Base-by-base conservation (phyloP, 78 protist genomes). In the Dictyostelium purpureum region DNA sequence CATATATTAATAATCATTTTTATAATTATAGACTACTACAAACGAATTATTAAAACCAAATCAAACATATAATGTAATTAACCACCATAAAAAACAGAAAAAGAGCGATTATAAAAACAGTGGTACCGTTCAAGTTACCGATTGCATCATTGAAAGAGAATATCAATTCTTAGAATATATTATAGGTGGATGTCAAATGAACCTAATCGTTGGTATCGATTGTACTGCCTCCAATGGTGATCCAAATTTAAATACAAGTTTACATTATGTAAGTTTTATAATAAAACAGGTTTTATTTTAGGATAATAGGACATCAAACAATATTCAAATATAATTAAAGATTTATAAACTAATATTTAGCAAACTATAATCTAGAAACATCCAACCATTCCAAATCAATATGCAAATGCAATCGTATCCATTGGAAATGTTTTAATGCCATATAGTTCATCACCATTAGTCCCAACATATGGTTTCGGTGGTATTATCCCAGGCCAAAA, bases 381-480 rank as follows among this genome's bases (percentile, higher is more conserved):
- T 59, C 74, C 87, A 67, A 38, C 71, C 26, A 14, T 28, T 37
- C 65, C 85, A 77, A 96, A 96, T 59, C 92, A 43, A 40, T 95
- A 97, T 83, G 93, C 77, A 6, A 38, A 42, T 26, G 82, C 93
- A 6, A 87, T 87, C 51, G 45, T 28, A 12, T 51, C 85, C 2
- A 31, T 87, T 45, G 93, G 93, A 18, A 77, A 33, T 63, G 77
- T 75, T 38, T 24, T 87, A 4, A 77, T 71, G 28, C 87, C 83
- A 21, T 87, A 87, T 24, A 80, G 49, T 0, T 26, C 57, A 0
- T 6, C 31, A 40, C 51, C 73, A 24, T 19, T 73, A 37, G 82
- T 92, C 35, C 96, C 98, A 28, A 87, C 16, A 0, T 96, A 33
- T 65, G 99, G 98, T 3, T 97, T 96, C 28, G 99, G 99, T 38